Evolutionary conservation across 257 asterid species (phyloP).

Genomic region (Eucommia ulmoides): DNA sequence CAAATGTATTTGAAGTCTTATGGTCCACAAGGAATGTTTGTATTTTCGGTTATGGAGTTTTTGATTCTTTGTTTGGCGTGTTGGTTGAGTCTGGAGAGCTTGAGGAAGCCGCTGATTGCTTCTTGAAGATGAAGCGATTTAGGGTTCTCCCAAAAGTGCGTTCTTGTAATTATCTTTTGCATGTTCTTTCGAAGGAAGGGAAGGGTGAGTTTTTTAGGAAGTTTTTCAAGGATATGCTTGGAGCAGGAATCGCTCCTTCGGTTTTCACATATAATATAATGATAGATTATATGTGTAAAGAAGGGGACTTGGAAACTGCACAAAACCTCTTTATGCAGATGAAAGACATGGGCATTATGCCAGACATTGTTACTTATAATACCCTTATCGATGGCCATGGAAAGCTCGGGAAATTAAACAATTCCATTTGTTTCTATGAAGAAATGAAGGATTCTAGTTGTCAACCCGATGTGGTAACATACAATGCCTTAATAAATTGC

Average conservation of each 20-base stretch:
- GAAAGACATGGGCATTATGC: conserved; percentile 50
- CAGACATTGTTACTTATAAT: conserved; percentile 77
- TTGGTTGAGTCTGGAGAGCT: conserved; percentile 56
- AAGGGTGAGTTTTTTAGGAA: conserved; percentile 30
- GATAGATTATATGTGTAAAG: conserved; percentile 64
- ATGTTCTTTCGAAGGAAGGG: conserved; percentile 33
- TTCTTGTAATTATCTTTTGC: conserved; percentile 75
- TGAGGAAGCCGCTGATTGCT: conserved; percentile 72
- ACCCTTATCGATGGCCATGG: conserved; percentile 75
- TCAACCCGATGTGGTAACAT: conserved; percentile 66
- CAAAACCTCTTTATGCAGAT: conserved; percentile 40
- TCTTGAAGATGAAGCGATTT: conserved; percentile 50
- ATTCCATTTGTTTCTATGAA: conserved; percentile 41
- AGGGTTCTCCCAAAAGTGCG: conserved; percentile 55
- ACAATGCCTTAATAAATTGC: conserved; percentile 80
- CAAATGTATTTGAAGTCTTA: conserved; percentile 43
- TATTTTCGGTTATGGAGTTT: conserved; percentile 63
- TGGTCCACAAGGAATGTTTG: conserved; percentile 63
- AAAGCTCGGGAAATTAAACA: conserved; percentile 49
- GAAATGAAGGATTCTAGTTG: conserved; percentile 66
- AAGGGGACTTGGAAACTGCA: conserved; percentile 59
- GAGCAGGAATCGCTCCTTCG: conserved; percentile 47
- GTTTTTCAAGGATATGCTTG: conserved; percentile 53
- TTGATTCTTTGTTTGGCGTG: conserved; percentile 62
- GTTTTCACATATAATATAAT: conserved; percentile 65